phyloP scores from a whole-genome alignment of 2,329 filamentous ascomycete genomes.

The Trichoderma arundinaceum region DNA sequence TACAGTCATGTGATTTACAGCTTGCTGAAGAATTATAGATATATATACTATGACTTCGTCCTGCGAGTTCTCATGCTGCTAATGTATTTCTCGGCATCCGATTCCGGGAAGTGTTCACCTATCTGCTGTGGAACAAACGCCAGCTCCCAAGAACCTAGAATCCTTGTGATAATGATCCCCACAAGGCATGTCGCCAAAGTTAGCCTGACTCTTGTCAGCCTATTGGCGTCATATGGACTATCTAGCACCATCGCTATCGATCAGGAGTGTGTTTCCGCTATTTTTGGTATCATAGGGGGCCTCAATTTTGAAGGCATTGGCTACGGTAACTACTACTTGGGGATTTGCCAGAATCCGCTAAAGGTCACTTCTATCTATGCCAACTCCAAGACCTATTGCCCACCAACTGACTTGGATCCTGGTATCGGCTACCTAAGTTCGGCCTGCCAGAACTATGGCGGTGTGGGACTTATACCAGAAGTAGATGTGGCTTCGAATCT shows the following conservation, averaged over 20 bases:
- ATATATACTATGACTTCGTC: background rate
- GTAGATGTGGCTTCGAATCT: slow-evolving; percentile 5
- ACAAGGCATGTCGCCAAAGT: background rate
- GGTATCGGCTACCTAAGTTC: background rate
- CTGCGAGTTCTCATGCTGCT: background rate
- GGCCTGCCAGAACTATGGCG: slow-evolving; percentile 8
- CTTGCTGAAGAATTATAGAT: background rate
- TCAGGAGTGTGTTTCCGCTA: slow-evolving; percentile 16
- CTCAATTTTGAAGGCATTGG: slow-evolving; percentile 23
- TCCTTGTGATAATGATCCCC: background rate
- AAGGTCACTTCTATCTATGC: slow-evolving; percentile 14
- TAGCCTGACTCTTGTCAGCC: background rate
- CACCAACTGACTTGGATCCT: slow-evolving; percentile 4
- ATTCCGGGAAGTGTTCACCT: background rate
- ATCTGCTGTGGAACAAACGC: background rate
- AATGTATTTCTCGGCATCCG: background rate
- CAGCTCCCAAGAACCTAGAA: background rate
- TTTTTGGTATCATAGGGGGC: slow-evolving; percentile 8
- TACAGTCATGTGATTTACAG: background rate
- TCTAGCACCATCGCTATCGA: background rate
- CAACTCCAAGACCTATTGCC: slow-evolving; percentile 14
- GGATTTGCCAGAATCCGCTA: slow-evolving; percentile 7
- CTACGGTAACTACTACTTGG: slow-evolving; percentile 14
- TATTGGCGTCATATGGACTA: slow-evolving; percentile 6
- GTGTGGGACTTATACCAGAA: background rate